These are phyloP conservation scores for Talaromyces sp. DNA, from an alignment of 2,329 filamentous ascomycete species.

Conservation along the genomic window DNA sequence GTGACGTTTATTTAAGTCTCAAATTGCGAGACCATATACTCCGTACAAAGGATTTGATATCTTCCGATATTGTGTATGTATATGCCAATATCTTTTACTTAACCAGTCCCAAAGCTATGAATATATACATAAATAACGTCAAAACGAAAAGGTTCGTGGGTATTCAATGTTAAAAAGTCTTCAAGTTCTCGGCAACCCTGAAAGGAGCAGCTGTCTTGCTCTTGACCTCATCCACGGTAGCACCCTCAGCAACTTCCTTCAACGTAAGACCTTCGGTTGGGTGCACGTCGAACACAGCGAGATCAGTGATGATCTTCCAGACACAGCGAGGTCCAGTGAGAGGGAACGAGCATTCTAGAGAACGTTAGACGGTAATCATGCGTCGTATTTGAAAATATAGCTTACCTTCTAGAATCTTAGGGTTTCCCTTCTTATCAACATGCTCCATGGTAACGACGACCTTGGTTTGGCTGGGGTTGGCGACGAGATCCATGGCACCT, in stretches of 20 bases:
- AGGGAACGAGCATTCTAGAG: constrained; percentile 56
- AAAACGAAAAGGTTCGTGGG: background rate
- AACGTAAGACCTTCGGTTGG: constrained; percentile 50
- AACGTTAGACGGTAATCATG: constrained; percentile 1
- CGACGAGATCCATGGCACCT: constrained; percentile 64
- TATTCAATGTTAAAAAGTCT: constrained; percentile 35
- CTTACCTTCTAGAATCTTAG: constrained; percentile 54
- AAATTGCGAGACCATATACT: background rate
- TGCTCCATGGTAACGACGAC: constrained; percentile 68
- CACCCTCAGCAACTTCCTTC: constrained; percentile 65
- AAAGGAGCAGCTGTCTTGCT: constrained; percentile 68
- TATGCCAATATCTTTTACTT: background rate
- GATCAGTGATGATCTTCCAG: constrained; percentile 67
- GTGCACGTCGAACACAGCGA: constrained; percentile 71
- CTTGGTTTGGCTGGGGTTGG: constrained; percentile 62
- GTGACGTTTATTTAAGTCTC: background rate
- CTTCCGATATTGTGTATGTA: background rate
- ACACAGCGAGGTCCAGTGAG: constrained; percentile 62
- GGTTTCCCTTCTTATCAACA: constrained; percentile 62
- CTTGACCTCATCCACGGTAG: constrained; percentile 63
- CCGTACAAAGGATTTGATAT: too few relatives aligned
- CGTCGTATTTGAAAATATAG: background rate
- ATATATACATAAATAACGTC: constrained; percentile 2
- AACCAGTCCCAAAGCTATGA: background rate
- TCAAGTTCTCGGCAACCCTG: constrained; percentile 55